These are phyloP conservation scores for Rutstroemia sp. DNA, from an alignment of 2,329 filamentous ascomycete species.

Conservation along the genomic window DNA sequence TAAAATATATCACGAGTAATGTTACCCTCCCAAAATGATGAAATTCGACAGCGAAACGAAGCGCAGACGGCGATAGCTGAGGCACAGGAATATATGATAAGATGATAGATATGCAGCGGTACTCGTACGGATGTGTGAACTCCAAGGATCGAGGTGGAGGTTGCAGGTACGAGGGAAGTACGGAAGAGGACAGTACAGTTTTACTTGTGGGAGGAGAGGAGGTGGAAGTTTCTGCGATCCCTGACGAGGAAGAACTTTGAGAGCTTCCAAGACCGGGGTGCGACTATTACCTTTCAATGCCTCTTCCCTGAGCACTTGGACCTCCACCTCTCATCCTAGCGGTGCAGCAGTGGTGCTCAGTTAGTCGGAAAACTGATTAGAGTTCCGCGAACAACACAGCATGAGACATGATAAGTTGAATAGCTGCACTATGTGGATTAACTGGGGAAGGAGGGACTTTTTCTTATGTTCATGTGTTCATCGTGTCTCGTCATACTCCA, in stretches of 20 bases:
- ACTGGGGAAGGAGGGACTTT: no score
- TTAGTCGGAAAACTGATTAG: no score
- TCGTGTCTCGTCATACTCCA: no score
- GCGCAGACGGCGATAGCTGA: background rate
- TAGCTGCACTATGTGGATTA: no score
- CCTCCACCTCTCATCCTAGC: no score
- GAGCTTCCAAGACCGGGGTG: background rate
- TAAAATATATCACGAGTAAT: no score
- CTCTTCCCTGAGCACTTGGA: no score
- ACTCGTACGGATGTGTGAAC: background rate
- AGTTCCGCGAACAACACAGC: no score
- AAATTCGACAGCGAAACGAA: background rate
- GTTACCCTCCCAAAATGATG: background rate
- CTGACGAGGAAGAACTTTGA: background rate
- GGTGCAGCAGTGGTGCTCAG: no score
- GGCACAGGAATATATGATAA: background rate
- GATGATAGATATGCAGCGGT: background rate
- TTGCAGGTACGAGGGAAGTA: background rate
- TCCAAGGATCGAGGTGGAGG: background rate
- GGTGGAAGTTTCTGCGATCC: slow-evolving; percentile 8
- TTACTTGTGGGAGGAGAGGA: background rate
- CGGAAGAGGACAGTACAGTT: background rate
- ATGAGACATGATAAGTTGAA: no score
- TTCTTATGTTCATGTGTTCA: no score
- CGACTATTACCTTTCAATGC: background rate